Percentiles rank a stretch among this genome's conserved stretches.
Evolutionary conservation across 805 yeast genomes (phyloP).

Genomic region (Metschnikowia reukaufii): DNA sequence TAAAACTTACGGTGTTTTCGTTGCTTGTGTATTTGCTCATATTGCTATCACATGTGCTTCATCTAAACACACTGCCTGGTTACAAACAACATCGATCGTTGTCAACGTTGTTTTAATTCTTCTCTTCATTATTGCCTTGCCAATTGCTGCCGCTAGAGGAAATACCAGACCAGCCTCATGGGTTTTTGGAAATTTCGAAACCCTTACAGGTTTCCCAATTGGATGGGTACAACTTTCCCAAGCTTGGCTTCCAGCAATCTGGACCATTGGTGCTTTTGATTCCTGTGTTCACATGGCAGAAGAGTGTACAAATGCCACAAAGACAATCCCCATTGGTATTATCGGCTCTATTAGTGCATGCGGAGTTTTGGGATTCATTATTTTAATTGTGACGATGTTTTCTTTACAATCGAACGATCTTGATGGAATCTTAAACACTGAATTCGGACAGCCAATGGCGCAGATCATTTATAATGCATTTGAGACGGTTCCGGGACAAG

Average conservation of each 20-base stretch:
- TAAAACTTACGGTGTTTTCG: constrained; percentile 63
- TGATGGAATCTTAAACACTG: constrained; percentile 22
- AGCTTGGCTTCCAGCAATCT: constrained; percentile 64
- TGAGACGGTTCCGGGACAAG: constrained; percentile 29
- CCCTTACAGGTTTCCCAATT: constrained; percentile 53
- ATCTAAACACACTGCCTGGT: constrained; percentile 53
- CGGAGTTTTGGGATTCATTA: constrained; percentile 57
- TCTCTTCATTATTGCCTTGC: constrained; percentile 61
- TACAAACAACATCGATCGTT: constrained; percentile 60
- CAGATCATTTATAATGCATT: constrained; percentile 62
- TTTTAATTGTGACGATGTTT: constrained; percentile 54
- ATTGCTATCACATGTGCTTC: constrained; percentile 54
- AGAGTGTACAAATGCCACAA: constrained; percentile 62
- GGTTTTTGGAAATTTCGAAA: constrained; percentile 55
- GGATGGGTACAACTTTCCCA: constrained; percentile 53
- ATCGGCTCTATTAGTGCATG: constrained; percentile 58
- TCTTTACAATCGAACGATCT: constrained; percentile 49
- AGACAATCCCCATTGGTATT: constrained; percentile 66
- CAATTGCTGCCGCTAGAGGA: constrained; percentile 49
- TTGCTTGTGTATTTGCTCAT: constrained; percentile 56
- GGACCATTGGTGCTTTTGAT: constrained; percentile 77
- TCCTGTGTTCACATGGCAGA: constrained; percentile 73
- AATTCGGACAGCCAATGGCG: constrained; percentile 60
- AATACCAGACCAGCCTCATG: constrained; percentile 49
- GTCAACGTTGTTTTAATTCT: constrained; percentile 53